Conservation (phyloP, 129 eudicot genomes). For the Logfia minima region DNA sequence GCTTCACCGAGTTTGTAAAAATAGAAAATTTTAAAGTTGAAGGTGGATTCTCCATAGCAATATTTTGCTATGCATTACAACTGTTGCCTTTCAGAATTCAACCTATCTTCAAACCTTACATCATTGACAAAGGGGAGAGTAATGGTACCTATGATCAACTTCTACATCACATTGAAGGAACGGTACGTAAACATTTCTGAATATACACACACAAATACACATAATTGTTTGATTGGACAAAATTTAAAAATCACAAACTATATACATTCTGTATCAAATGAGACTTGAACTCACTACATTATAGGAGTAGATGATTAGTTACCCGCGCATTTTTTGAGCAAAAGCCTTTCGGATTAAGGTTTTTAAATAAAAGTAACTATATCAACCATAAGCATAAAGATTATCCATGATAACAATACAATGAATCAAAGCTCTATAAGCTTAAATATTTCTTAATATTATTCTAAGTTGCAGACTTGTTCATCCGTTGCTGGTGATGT, state of each 20-base stretch:
- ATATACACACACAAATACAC: background rate
- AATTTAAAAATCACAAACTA: background rate
- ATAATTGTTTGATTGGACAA: too few relatives aligned
- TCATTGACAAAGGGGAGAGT: slow-evolving; percentile 13
- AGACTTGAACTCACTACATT: background rate
- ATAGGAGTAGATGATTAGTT: too few relatives aligned
- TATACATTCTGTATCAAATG: background rate
- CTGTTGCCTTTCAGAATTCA: slow-evolving; percentile 8
- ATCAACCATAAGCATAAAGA: too few relatives aligned
- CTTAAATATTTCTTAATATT: background rate
- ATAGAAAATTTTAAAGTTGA: background rate
- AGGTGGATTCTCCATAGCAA: slow-evolving; percentile 31
- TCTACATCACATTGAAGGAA: slow-evolving; percentile 13
- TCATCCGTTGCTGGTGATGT: slow-evolving; percentile 26
- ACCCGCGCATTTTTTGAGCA: too few relatives aligned
- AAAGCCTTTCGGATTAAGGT: too few relatives aligned
- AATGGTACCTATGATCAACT: slow-evolving; percentile 27
- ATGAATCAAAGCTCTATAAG: background rate
- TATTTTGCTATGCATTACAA: slow-evolving; percentile 25
- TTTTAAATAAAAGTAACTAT: too few relatives aligned
- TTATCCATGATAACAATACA: background rate
- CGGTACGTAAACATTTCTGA: slow-evolving; percentile 4
- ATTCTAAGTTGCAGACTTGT: slow-evolving; percentile 1
- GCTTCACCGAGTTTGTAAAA: slow-evolving; percentile 25
- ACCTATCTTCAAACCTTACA: slow-evolving; percentile 26